Percentiles rank a stretch among this genome's conserved stretches.
Evolutionary conservation across 2,329 filamentous ascomycete species (phyloP).

Genomic region (Davidsoniella virescens): DNA sequence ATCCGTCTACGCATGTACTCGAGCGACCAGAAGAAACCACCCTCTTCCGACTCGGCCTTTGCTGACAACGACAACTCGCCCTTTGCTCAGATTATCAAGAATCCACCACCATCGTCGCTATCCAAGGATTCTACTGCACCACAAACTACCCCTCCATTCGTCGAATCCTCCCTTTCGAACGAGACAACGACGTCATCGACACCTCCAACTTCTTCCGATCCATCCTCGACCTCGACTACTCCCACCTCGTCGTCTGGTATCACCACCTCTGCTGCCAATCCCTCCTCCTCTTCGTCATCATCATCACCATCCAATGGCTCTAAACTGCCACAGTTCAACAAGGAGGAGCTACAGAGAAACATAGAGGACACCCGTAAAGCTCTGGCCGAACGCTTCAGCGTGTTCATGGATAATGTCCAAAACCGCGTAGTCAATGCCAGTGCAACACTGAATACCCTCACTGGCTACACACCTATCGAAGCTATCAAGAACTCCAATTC

Average conservation of each 20-base stretch:
- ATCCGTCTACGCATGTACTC: constrained; percentile 6
- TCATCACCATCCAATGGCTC: constrained; percentile 11
- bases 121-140: background rate
- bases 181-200: constrained; percentile 4
- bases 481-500: constrained; percentile 65
- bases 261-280: background rate
- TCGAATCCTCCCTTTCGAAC: background rate
- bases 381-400: constrained; percentile 33
- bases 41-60: constrained; percentile 3
- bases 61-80: constrained; percentile 9
- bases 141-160: constrained; percentile 14
- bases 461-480: constrained; percentile 87
- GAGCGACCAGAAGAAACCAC: constrained; percentile 2
- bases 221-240: background rate
- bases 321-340: constrained; percentile 18
- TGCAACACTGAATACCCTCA: constrained; percentile 82
- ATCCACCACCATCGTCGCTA: background rate
- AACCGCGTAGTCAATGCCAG: constrained; percentile 70
- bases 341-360: constrained; percentile 20
- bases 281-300: constrained; percentile 4
- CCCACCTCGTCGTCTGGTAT: background rate
- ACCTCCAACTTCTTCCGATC: constrained; percentile 3
- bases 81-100: constrained; percentile 12
- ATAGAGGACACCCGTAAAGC: constrained; percentile 19
- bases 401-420: constrained; percentile 79